A percentile compares a stretch with the other conserved stretches of the same genome.
Evolutionary conservation across 768 basidiomycete genomes (phyloP).

Genomic region (Leccinum incarnatum): DNA sequence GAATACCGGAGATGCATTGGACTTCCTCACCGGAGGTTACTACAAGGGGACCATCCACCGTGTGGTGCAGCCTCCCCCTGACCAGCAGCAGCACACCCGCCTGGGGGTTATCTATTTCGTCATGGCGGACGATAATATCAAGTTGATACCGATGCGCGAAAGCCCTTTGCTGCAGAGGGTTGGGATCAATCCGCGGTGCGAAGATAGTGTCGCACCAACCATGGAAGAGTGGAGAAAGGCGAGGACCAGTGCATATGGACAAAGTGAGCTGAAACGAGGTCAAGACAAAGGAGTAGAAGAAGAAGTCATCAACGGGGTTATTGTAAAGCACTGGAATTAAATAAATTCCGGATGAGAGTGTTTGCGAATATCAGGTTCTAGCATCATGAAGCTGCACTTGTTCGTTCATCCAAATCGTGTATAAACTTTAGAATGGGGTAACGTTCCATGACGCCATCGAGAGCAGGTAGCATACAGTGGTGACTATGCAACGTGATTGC

Average conservation of each 20-base stretch:
- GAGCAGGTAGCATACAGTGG: too few relatives aligned
- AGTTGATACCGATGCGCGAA: background rate
- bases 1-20: background rate
- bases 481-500: background rate
- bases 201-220: background rate
- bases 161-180: background rate
- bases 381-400: too few relatives aligned
- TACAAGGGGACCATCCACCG: background rate
- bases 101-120: background rate
- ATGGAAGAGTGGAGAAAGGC: background rate
- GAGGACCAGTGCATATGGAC: background rate
- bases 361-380: too few relatives aligned
- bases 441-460: too few relatives aligned
- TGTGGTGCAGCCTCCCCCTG: background rate
- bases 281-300: background rate
- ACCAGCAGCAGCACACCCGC: background rate
- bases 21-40: background rate
- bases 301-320: background rate
- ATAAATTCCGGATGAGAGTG: background rate
- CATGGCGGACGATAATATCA: background rate
- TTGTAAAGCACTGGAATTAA: background rate
- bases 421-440: too few relatives aligned
- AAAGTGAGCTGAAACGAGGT: background rate
- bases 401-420: too few relatives aligned
- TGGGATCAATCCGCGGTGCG: background rate